phyloP scores from a whole-genome alignment of 139 green algal genomes.

The Picochlorum costavermella region DNA sequence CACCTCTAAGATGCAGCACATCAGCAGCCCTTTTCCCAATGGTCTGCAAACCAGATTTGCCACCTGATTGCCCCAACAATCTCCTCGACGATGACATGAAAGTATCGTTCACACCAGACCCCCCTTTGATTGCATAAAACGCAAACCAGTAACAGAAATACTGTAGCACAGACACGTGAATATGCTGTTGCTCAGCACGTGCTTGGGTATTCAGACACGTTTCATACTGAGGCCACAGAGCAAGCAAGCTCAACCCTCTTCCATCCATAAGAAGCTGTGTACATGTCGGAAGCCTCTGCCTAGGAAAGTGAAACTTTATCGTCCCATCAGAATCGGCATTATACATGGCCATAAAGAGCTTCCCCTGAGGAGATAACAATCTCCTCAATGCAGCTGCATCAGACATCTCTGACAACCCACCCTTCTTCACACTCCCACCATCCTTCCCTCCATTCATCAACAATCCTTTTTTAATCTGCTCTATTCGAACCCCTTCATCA shows the following conservation, averaged over 20 bases:
- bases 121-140: conserved; percentile 68
- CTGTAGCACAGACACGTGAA: conserved; percentile 55
- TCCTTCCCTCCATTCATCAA: conserved; percentile 49
- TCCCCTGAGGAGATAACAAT: conserved; percentile 50
- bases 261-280: conserved; percentile 51
- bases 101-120: conserved; percentile 7
- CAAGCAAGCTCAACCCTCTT: conserved; percentile 35
- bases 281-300: conserved; percentile 63
- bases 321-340: conserved; percentile 58
- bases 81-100: not conserved
- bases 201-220: conserved; percentile 19
- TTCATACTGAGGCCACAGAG: conserved; percentile 66
- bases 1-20: conserved; percentile 21
- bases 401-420: too few relatives aligned
- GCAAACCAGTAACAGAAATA: conserved; percentile 77
- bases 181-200: conserved; percentile 10
- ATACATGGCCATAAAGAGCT: conserved; percentile 61
- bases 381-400: conserved; percentile 36
- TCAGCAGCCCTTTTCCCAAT: conserved; percentile 13
- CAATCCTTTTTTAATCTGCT: conserved; percentile 2
- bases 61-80: too few relatives aligned
- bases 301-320: conserved; percentile 67
- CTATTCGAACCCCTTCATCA: too few relatives aligned
- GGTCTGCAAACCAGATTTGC: not conserved
- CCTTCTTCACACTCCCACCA: conserved; percentile 38